Evolutionary conservation across 2,329 filamentous ascomycete genomes (phyloP).

Genomic region (Chalara sp.): DNA sequence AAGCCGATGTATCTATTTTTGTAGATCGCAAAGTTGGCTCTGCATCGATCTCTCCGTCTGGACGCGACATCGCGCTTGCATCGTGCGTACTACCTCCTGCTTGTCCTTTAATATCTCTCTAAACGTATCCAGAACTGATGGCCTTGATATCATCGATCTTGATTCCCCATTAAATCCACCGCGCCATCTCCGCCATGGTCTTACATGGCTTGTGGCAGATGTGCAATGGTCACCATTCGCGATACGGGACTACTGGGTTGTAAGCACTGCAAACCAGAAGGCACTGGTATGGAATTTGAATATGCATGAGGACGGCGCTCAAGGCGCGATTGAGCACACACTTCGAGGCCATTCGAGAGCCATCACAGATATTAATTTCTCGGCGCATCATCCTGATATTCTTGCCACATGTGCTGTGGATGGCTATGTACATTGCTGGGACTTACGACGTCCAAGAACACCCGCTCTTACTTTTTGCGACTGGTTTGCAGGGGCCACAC

Average conservation of each 20-base stretch:
- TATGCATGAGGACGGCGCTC: constrained; percentile 57
- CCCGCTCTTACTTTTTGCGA: constrained; percentile 80
- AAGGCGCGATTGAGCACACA: constrained; percentile 74
- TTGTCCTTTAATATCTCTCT: not conserved
- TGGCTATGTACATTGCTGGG: constrained; percentile 90
- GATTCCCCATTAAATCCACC: constrained; percentile 85
- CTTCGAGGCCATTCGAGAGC: constrained; percentile 79
- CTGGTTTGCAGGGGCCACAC: constrained; percentile 89
- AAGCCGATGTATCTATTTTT: constrained; percentile 75
- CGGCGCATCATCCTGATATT: constrained; percentile 82
- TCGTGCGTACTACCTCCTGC: constrained; percentile 42
- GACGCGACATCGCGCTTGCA: constrained; percentile 82
- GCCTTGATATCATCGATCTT: constrained; percentile 84
- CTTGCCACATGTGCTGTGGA: constrained; percentile 89
- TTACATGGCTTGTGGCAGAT: constrained; percentile 92
- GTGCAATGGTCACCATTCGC: constrained; percentile 97
- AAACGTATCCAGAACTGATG: constrained; percentile 49
- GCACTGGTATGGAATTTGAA: constrained; percentile 91
- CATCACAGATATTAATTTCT: constrained; percentile 96
- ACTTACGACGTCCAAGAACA: constrained; percentile 66
- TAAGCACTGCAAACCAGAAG: constrained; percentile 89
- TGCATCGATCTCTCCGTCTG: constrained; percentile 86
- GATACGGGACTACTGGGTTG: constrained; percentile 83
- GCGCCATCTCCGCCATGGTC: constrained; percentile 75
- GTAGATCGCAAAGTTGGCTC: constrained; percentile 72